phyloP scores from a whole-genome alignment of 2,329 filamentous ascomycete genomes.

The Pseudocercospora ulei region DNA sequence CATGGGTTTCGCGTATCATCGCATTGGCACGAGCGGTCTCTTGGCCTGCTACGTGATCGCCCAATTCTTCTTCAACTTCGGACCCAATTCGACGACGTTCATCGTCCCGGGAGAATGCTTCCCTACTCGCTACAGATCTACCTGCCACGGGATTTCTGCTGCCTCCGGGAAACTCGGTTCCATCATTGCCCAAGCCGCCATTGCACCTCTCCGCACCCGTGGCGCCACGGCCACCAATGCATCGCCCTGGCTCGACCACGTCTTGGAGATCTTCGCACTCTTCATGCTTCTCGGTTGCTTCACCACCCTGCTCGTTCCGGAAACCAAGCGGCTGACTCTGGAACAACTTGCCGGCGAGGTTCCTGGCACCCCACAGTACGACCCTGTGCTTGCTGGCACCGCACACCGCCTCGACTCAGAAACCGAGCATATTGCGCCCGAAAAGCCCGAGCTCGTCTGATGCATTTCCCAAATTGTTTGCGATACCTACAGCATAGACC shows the following conservation, averaged over 20 bases:
- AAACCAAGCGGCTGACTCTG: slow-evolving; percentile 56
- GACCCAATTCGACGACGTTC: slow-evolving; percentile 45
- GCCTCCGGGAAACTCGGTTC: slow-evolving; percentile 43
- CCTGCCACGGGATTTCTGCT: slow-evolving; percentile 44
- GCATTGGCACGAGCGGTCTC: slow-evolving; percentile 37
- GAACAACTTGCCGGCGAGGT: slow-evolving; percentile 61
- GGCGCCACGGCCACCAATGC: slow-evolving; percentile 47
- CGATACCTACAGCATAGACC: neutral
- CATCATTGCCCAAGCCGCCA: slow-evolving; percentile 44
- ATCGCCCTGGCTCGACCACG: slow-evolving; percentile 58
- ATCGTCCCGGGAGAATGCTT: slow-evolving; percentile 47
- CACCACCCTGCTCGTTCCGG: slow-evolving; percentile 60
- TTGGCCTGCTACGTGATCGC: slow-evolving; percentile 42
- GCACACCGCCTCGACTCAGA: slow-evolving; percentile 14
- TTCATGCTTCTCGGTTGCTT: slow-evolving; percentile 69
- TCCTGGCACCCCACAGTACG: slow-evolving; percentile 47
- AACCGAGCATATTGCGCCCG: slow-evolving; percentile 15
- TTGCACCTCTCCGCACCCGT: slow-evolving; percentile 45
- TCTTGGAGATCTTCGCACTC: slow-evolving; percentile 67
- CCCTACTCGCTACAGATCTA: slow-evolving; percentile 43
- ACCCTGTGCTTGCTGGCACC: slow-evolving; percentile 30
- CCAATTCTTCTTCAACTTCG: slow-evolving; percentile 49
- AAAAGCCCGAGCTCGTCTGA: slow-evolving; percentile 20
- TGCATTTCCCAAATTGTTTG: slow-evolving; percentile 12
- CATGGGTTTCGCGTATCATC: slow-evolving; percentile 43